These are phyloP conservation scores for Rhodofomes roseus DNA, from an alignment of 1,284 basidiomycete genomes.

Conservation along the genomic window DNA sequence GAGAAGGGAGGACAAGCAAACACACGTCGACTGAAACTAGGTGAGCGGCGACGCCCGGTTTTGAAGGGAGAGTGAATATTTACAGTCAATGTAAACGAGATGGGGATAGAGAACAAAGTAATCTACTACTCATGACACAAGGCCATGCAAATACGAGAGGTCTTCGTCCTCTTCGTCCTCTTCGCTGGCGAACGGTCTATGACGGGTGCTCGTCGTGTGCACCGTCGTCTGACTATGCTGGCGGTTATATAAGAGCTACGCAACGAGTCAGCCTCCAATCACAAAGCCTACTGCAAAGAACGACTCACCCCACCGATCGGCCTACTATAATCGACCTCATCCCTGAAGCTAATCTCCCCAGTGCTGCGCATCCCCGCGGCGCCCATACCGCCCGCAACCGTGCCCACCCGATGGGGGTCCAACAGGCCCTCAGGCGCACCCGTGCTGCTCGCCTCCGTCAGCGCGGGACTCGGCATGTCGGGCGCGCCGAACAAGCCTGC, in stretches of 20 bases:
- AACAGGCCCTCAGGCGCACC: conserved; percentile 34
- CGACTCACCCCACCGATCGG: conserved; percentile 39
- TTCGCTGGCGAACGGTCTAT: not conserved
- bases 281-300: not conserved
- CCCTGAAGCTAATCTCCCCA: conserved; percentile 34
- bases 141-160: not conserved
- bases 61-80: too few relatives aligned
- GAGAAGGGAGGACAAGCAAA: too few relatives aligned
- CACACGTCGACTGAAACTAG: too few relatives aligned
- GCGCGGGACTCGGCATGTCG: conserved; percentile 31
- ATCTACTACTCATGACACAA: not conserved
- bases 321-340: conserved; percentile 42
- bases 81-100: too few relatives aligned
- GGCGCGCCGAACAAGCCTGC: conserved; percentile 10
- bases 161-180: not conserved
- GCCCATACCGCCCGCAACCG: conserved; percentile 7
- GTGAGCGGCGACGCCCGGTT: too few relatives aligned
- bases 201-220: conserved; percentile 19
- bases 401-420: conserved; percentile 28
- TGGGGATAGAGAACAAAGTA: too few relatives aligned
- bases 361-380: conserved; percentile 28
- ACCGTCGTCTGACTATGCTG: conserved; percentile 38
- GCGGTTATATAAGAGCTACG: conserved; percentile 35
- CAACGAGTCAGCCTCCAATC: conserved; percentile 5
- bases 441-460: conserved; percentile 30